These are phyloP conservation scores for Flaveria robusta DNA, from an alignment of 129 eudicot species.

Conservation along the genomic window DNA sequence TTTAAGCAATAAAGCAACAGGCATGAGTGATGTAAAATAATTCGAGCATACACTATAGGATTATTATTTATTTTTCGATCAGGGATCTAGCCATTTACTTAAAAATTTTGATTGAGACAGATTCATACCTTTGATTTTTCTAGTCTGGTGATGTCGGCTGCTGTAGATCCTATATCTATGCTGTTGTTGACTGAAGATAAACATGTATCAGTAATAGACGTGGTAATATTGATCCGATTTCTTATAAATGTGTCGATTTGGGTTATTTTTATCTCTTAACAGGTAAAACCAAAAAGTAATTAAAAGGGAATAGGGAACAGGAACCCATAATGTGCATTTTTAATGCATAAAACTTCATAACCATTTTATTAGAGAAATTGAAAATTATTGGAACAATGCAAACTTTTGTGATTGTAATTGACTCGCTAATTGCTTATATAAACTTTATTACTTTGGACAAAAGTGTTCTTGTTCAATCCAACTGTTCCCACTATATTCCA, in stretches of 20 bases:
- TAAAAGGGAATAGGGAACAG: background rate
- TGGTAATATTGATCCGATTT: background rate
- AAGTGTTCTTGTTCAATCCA: background rate
- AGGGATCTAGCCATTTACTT: background rate
- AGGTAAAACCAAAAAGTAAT: background rate
- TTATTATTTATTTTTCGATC: too few species aligned
- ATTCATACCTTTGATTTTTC: slow-evolving; percentile 79
- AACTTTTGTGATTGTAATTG: background rate
- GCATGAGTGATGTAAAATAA: too few species aligned
- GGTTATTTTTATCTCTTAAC: background rate
- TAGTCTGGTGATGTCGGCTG: slow-evolving; percentile 25
- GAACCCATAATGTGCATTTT: background rate
- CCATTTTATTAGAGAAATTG: background rate
- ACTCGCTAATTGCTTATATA: background rate
- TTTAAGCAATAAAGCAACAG: too few species aligned
- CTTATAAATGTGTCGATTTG: slow-evolving; percentile 4
- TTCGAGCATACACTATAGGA: too few species aligned
- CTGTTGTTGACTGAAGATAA: slow-evolving; percentile 37
- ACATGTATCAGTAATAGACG: slow-evolving; percentile 17
- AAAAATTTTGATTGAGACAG: background rate
- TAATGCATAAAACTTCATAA: background rate
- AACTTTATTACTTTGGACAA: background rate
- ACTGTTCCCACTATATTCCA: background rate
- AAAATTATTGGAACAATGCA: background rate
- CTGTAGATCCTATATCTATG: slow-evolving; percentile 41